Base-by-base conservation (phyloP, 2,329 filamentous ascomycete species). In the Ophiostoma ips region DNA sequence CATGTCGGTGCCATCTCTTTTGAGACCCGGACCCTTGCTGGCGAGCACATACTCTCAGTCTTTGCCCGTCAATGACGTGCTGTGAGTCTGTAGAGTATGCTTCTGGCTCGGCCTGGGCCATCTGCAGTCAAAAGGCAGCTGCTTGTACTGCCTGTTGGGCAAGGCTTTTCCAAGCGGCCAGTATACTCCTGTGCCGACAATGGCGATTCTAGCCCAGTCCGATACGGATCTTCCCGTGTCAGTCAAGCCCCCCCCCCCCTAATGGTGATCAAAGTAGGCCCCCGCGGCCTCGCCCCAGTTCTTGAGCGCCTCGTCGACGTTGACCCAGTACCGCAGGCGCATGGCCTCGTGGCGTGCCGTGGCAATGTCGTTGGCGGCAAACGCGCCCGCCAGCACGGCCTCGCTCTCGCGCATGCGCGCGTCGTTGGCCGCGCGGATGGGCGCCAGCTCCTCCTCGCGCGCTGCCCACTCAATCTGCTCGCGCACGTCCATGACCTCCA, bases 261-360 rank as follows among this genome's bases (percentile, higher is more conserved):
- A 37, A 28, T 48, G 7, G 7, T 48, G 30, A 5, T 36, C 18
- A 38, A 48, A 48, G 21, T 30, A 18, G 3, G 12, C 68, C 68
- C 79, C 83, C 5, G 87, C 89, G 59, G 72, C 78, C 71, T 95
- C 87, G 16, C 43, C 43, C 89, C 90, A 95, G 55, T 81, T 77
- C 62, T 83, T 71, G 60, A 95, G 69, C 44, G 81, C 84, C 64
- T 94, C 84, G 55, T 79, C 75, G 54, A 96, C 82, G 66, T 89
- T 95, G 50, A 84, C 75, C 90, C 90, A 95, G 69, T 95, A 96
- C 63, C 87, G 72, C 68, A 95, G 66, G 63, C 76, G 72, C 2
- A 95, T 79, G 43, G 82, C 81, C 73, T 94, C 87, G 53, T 62
- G 66, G 66, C 76, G 80, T 15, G 88, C 90, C 9, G 55, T 66